Conservation (phyloP, 176 grass and related monocot species). For the Musa acuminata region DNA sequence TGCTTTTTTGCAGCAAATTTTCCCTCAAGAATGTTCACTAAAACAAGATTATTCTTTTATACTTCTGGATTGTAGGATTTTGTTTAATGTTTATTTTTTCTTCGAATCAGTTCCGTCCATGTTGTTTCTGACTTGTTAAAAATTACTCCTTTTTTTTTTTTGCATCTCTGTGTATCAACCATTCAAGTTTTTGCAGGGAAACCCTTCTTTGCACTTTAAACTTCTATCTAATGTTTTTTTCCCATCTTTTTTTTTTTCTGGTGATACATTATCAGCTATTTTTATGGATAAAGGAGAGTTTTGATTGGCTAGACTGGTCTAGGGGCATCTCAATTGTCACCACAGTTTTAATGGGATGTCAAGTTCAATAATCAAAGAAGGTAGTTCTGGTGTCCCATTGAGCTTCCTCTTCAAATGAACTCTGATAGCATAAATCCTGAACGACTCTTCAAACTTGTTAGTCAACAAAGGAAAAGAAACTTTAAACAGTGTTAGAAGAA, state of each 20-base stretch:
- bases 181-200: too few species aligned
- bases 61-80: not conserved
- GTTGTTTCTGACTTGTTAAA: not conserved
- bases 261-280: too few species aligned
- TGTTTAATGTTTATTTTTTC: not conserved
- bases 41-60: not conserved
- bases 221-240: too few species aligned
- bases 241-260: too few species aligned
- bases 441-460: not conserved
- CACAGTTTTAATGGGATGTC: not conserved
- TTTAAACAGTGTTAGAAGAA: not conserved
- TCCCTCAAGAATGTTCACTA: too few species aligned
- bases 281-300: too few species aligned
- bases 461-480: not conserved
- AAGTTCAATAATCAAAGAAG: not conserved
- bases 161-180: too few species aligned
- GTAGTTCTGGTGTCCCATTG: not conserved
- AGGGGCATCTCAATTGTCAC: not conserved
- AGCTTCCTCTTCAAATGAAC: not conserved
- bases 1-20: too few species aligned
- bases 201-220: too few species aligned
- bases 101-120: not conserved
- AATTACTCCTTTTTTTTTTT: not conserved
- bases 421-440: not conserved
- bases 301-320: not conserved